These are phyloP conservation scores for Coemansia sp. DNA, from an alignment of 192 early-diverging fungal genomes.

Conservation along the genomic window DNA sequence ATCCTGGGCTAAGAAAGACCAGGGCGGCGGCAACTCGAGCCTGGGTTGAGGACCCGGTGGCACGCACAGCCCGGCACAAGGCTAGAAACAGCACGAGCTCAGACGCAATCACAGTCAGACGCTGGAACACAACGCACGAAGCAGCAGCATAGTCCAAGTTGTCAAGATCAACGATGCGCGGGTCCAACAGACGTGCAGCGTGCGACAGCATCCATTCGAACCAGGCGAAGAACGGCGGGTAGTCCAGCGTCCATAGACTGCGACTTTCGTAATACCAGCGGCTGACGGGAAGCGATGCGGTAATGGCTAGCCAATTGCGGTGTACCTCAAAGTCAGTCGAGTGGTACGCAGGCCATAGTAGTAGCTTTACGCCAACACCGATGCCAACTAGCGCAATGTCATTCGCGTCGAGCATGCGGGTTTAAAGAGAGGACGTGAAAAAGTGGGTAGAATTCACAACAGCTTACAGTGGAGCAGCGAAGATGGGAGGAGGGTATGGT, in stretches of 20 bases:
- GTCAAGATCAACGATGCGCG: slow-evolving; percentile 72
- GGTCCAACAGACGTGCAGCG: slow-evolving; percentile 57
- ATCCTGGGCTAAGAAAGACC: slow-evolving; percentile 66
- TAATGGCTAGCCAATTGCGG: slow-evolving; percentile 96
- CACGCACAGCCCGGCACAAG: slow-evolving; percentile 54
- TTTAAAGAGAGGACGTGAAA: too few species aligned
- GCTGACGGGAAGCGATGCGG: slow-evolving; percentile 72
- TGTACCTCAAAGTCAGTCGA: slow-evolving; percentile 99
- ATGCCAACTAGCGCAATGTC: slow-evolving; percentile 33
- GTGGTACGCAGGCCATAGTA: slow-evolving; percentile 74
- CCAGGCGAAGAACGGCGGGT: slow-evolving; percentile 98
- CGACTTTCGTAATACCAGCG: slow-evolving; percentile 87
- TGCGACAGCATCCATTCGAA: slow-evolving; percentile 80
- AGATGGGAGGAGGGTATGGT: not conserved
- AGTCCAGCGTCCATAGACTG: slow-evolving; percentile 93
- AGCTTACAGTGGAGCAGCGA: not conserved
- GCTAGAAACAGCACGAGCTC: slow-evolving; percentile 79
- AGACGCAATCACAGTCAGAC: slow-evolving; percentile 74
- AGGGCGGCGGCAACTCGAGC: slow-evolving; percentile 58
- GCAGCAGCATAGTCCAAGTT: slow-evolving; percentile 64
- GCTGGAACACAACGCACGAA: slow-evolving; percentile 80
- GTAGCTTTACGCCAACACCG: slow-evolving; percentile 54
- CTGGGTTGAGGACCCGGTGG: slow-evolving; percentile 16
- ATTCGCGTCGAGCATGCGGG: slow-evolving; percentile 20
- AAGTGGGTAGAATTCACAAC: not conserved